Base-by-base conservation (phyloP, 805 yeast species). In the Pichia nakasei region DNA sequence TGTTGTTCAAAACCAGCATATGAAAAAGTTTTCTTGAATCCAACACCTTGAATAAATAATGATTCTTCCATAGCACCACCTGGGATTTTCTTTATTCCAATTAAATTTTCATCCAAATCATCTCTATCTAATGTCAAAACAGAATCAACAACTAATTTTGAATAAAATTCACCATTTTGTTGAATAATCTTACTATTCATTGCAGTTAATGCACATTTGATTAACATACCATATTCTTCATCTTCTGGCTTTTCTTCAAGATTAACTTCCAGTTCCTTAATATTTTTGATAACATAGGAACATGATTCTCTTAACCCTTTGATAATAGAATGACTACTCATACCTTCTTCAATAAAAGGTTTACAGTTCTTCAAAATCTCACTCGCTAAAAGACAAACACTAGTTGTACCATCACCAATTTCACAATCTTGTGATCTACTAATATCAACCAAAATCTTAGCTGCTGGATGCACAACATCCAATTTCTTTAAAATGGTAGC, bases 1-100 rank as follows among this genome's bases (percentile, higher is more conserved):
- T 93, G 98, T 70, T 93, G 98, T 66, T 93, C 98, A 62, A 93
- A 93, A 3, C 98, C 98, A 38, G 98, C 98, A 57, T 93, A 93
- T 22, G 97, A 83, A 58, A 93, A 93, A 0, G 98, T 89, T 69
- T 93, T 93, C 60, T 93, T 87, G 67, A 93, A 93, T 3, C 97
- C 98, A 48, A 93, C 97, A 60, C 98, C 98, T 54, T 85, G 77
- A 42, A 93, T 77, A 54, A 88, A 85, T 49, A 79, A 59, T 11
- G 97, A 84, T 57, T 93, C 97, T 61, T 91, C 96, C 79, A 93
- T 83, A 40, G 89, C 85, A 48, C 98, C 98, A 55, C 98, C 98
- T 11, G 96, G 78, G 44, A 93, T 85, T 65, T 86, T 89, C 65
- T 93, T 93, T 55, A 93, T 82, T 48, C 98, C 98, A 61, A 93